Evolutionary conservation across 805 yeast genomes (phyloP), one percentile per base, ranked within the genome.

Genomic region (Spathaspora girioi): DNA sequence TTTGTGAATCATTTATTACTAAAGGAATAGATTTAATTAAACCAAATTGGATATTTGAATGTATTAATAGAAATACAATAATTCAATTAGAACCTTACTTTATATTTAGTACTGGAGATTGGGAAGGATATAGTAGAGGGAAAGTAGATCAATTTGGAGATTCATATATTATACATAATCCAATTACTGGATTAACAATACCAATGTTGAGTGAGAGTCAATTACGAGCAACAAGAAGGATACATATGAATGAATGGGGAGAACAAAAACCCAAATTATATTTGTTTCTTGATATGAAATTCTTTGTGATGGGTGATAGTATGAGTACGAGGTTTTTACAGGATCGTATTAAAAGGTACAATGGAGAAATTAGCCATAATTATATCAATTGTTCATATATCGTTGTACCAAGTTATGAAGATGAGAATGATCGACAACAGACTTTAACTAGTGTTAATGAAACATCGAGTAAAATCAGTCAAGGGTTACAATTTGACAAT

Each of bases 31-130:
- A 85, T 59, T 71, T 93, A 0, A 61, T 90, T 7, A 75, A 67
- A 48, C 90, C 96, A 0, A 63, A 68, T 29, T 93, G 97, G 96
- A 63, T 89, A 5, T 71, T 82, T 44, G 92, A 88, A 56, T 83
- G 94, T 57, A 68, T 88, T 2, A 59, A 64, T 15, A 62, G 70
- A 12, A 59, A 64, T 1, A 48, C 58, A 2, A 45, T 82, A 1
- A 64, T 89, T 0, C 76, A 75, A 1, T 56, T 87, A 6, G 96
- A 88, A 56, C 87, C 89, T 0, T 60, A 64, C 18, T 86, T 89
- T 59, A 70, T 85, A 38, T 77, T 79, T 23, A 58, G 57, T 47
- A 80, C 77, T 1, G 70, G 73, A 5, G 62, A 69, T 2, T 46
- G 58, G 17, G 55, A 55, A 1, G 50, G 52, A 3, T 66, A 78